Percentiles rank a stretch among this genome's conserved stretches.
These are phyloP conservation scores for Neofusicoccum umdonicola DNA, from an alignment of 2,329 filamentous ascomycete genomes.

Conservation along the genomic window DNA sequence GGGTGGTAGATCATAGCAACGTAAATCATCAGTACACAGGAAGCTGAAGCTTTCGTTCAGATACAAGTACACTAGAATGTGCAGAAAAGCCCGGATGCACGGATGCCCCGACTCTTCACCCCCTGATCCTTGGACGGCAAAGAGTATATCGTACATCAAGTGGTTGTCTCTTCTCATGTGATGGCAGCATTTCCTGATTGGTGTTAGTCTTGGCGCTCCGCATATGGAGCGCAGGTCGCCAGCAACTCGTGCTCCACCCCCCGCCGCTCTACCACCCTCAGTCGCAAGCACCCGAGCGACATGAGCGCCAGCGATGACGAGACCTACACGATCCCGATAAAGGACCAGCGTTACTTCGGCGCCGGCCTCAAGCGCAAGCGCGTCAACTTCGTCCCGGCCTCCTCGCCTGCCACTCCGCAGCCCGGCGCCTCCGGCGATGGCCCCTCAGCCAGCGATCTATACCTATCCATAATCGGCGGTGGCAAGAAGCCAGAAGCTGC, in stretches of 20 bases:
- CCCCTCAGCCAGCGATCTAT: conserved; percentile 57
- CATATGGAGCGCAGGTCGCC: background rate
- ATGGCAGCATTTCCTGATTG: background rate
- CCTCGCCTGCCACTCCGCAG: conserved; percentile 24
- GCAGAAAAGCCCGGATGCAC: no score
- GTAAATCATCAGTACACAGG: no score
- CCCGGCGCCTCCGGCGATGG: conserved; percentile 21
- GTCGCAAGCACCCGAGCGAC: background rate
- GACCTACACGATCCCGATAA: conserved; percentile 58
- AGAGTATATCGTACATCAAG: no score
- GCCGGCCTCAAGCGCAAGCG: conserved; percentile 62
- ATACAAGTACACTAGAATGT: no score
- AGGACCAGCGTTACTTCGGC: conserved; percentile 60
- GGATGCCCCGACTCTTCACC: no score
- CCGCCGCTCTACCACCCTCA: background rate
- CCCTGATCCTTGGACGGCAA: no score
- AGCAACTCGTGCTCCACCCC: background rate
- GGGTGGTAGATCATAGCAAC: no score
- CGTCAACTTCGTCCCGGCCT: conserved; percentile 59
- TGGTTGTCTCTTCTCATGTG: background rate
- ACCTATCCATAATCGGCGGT: conserved; percentile 34
- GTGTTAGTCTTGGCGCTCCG: background rate
- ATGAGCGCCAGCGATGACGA: conserved; percentile 42
- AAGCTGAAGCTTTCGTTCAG: no score
- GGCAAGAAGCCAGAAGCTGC: conserved; percentile 18